Base-by-base conservation (phyloP, 148 eudicot genomes). In the Camellia lanceoleosa region DNA sequence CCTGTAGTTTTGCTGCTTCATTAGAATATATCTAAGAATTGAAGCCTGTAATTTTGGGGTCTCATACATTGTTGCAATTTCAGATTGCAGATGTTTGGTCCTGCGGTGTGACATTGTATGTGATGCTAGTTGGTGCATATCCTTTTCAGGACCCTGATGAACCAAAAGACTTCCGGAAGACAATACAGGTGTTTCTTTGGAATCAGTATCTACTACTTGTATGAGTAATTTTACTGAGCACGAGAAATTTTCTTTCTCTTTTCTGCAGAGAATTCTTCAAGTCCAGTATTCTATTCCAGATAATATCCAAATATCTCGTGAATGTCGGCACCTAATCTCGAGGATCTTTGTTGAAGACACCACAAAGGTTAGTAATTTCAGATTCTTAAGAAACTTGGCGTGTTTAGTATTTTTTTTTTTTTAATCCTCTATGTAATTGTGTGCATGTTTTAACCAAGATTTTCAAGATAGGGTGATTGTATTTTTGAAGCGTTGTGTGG, bases 61-160 rank as follows among this genome's bases (percentile, higher is more conserved):
- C 62, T 76, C 70, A 61, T 81, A n/a, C 12, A 46, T 41, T 43
- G 12, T 60, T 68, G 68, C 46, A 68, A 42, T 75, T 86, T 78
- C 89, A 96, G 99, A 92, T 90, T 72, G 99, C 98, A 68, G 99
- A 96, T 88, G 99, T 96, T 77, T 96, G 99, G 99, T 96, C 99
- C 0, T 96, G 99, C 77, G 98, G 99, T 9, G 99, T 96, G 75
- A 96, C 98, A 42, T 84, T 93, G 75, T 96, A 91, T 80, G 99
- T 96, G 51, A 96, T 96, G 99, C 88, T 96, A 86, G 83, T 92
- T 79, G 98, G 99, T 54, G 84, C 84, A 19, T 96, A 96, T 88
- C 99, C 99, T 4, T 96, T 96, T 82, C 97, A 96, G 87, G 98
- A 96, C 81, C 98, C 99, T 64, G 87, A 84, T 70, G 95, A 93